Conservation (phyloP, 2,329 filamentous ascomycete species). For the Calonectria pteridis region DNA sequence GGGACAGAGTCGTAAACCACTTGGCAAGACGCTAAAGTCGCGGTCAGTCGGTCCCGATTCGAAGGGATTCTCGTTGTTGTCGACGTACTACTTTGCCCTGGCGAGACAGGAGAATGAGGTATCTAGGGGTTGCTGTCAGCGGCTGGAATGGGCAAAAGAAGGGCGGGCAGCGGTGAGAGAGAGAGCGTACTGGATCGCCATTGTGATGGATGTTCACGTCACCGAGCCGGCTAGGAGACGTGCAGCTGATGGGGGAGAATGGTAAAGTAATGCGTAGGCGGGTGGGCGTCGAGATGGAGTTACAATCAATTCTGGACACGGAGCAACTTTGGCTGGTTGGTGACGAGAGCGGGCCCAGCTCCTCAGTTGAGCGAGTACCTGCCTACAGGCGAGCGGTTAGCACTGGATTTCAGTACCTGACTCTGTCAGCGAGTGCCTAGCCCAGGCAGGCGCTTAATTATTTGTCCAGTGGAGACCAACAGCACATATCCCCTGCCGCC, state of each 20-base stretch:
- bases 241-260: slow-evolving; percentile 26
- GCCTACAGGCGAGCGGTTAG: slow-evolving; percentile 4
- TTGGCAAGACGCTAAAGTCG: slow-evolving; percentile 88
- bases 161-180: slow-evolving; percentile 26
- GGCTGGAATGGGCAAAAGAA: slow-evolving; percentile 6
- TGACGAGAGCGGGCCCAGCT: slow-evolving; percentile 43
- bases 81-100: slow-evolving; percentile 97
- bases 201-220: slow-evolving; percentile 45
- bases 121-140: slow-evolving; percentile 68
- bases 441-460: slow-evolving; percentile 13
- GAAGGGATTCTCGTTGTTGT: slow-evolving; percentile 19
- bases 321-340: slow-evolving; percentile 46
- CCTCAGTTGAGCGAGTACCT: not conserved
- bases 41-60: slow-evolving; percentile 32
- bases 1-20: slow-evolving; percentile 98
- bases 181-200: slow-evolving; percentile 60
- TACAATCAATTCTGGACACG: slow-evolving; percentile 42
- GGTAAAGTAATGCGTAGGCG: slow-evolving; percentile 29
- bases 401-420: not conserved
- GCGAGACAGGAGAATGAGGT: slow-evolving; percentile 95
- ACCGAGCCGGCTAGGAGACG: slow-evolving; percentile 40
- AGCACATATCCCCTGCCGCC: not conserved
- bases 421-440: slow-evolving; percentile 16
- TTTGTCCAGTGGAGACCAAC: slow-evolving; percentile 12
- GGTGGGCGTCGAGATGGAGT: slow-evolving; percentile 35